A percentile compares a stretch with the other conserved stretches of the same genome.
Evolutionary conservation across 257 asterid genomes (phyloP).

Genomic region (Solanum medicagineum): DNA sequence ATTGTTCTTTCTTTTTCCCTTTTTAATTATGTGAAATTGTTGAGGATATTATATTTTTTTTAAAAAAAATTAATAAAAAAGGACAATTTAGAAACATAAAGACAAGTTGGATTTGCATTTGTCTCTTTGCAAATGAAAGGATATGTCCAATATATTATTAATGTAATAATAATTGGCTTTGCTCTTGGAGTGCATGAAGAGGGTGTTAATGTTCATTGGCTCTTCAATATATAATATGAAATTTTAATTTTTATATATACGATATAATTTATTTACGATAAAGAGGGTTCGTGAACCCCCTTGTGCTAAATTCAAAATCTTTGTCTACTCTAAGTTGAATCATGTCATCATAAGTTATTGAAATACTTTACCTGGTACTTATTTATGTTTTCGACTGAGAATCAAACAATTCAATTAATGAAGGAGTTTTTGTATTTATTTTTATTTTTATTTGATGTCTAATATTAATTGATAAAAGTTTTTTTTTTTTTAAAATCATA

Average conservation of each 20-base stretch:
- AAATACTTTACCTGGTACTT: not conserved
- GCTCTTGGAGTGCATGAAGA: slow-evolving; percentile 14
- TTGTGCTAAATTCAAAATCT: not conserved
- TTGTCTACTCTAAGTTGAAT: not conserved
- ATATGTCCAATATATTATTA: too few species aligned
- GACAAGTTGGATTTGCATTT: not conserved
- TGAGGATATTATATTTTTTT: slow-evolving; percentile 5
- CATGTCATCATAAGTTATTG: not conserved
- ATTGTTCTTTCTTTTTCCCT: not conserved
- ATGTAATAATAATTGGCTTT: not conserved
- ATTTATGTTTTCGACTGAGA: not conserved
- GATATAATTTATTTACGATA: not conserved
- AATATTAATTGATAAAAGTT: too few species aligned
- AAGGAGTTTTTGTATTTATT: not conserved
- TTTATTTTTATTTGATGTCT: not conserved
- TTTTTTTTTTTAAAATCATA: too few species aligned
- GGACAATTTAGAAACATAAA: slow-evolving; percentile 3
- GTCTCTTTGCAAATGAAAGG: not conserved
- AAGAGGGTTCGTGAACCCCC: not conserved
- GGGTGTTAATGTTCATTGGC: not conserved
- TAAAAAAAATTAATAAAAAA: not conserved
- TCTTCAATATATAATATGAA: not conserved
- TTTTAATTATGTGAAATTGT: slow-evolving; percentile 5
- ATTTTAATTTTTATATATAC: not conserved
- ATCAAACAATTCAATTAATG: not conserved